Conservation (phyloP, 768 basidiomycete species). For the Mycena capillaripes region DNA sequence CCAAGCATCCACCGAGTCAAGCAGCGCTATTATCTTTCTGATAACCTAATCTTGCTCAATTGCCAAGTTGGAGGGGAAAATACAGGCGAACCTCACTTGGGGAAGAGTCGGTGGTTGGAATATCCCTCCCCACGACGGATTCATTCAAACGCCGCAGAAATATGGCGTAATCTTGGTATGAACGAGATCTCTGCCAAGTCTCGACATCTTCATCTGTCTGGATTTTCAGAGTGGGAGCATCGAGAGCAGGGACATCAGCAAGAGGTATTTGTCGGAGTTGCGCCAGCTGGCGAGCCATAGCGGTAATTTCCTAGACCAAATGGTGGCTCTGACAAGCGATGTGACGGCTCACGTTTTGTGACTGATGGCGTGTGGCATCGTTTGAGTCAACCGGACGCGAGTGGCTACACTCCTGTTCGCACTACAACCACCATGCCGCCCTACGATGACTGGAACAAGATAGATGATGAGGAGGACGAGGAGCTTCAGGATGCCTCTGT, state of each 20-base stretch:
- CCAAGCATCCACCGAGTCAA: conserved; percentile 80
- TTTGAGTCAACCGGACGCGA: conserved; percentile 31
- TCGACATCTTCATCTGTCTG: conserved; percentile 80
- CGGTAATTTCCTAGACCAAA: conserved; percentile 60
- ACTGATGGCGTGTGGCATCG: conserved; percentile 10
- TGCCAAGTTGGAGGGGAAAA: not conserved
- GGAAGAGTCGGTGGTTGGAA: conserved; percentile 57
- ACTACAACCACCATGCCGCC: conserved; percentile 64
- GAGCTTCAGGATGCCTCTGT: conserved; percentile 83
- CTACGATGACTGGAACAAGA: conserved; percentile 85
- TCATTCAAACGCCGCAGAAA: conserved; percentile 86
- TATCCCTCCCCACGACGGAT: conserved; percentile 75
- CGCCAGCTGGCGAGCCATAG: conserved; percentile 32
- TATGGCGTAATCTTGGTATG: conserved; percentile 80
- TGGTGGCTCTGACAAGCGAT: conserved; percentile 66
- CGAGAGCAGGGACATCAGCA: conserved; percentile 13
- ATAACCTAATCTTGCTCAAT: conserved; percentile 57
- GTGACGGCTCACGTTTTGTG: conserved; percentile 15
- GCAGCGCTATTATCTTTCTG: conserved; percentile 61
- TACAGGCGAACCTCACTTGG: conserved; percentile 53
- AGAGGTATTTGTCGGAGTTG: conserved; percentile 40
- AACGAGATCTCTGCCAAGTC: conserved; percentile 77
- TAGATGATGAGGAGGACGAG: conserved; percentile 87
- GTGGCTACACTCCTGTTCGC: conserved; percentile 10
- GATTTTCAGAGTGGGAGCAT: conserved; percentile 68